Evolutionary conservation across 495 filamentous ascomycete genomes (phyloP), one percentile per base, ranked within the genome.

Genomic region (Cercophora scortea): DNA sequence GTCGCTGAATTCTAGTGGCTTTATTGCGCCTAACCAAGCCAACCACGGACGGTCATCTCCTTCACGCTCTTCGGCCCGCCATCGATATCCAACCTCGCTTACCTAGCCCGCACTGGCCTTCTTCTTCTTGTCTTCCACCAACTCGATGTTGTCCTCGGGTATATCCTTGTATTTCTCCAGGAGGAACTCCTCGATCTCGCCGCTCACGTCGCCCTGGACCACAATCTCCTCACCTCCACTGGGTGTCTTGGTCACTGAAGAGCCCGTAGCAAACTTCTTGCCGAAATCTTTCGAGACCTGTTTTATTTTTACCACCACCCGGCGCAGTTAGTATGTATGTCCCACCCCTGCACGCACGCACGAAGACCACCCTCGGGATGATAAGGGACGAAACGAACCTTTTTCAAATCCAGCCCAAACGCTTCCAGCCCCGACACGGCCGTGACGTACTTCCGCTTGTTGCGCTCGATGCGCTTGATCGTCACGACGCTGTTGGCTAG

Each of bases 371-470:
- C 25, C 25, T 25, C 25, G 5, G 25, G 25, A 25, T 25, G 25
- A 5, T 25, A 25, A 2, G 25, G 25, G 25, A 25, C 5, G 2
- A 5, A 25, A 25, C 25, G 25, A 25, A 91, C 76, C 71, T 95
- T 95, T 70, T 99, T 99, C 64, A 96, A 74, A 51, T 97, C 93
- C 49, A 96, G 63, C 0, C 90, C 90, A 57, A 95, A 91, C 0
- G 86, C 83, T 67, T 97, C 93, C 17, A 99, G 71, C 1, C 93
- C 93, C 0, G 78, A 78, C n/a, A 97, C 81, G 13, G 89, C 84
- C 3, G 91, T 99, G 38, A 97, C 90, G 61, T 83, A 90, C 71
- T 99, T 99, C 56, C 93, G 80, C 77, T 99, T 99, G 73, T 94
- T 95, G 46, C 93, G 82, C 75, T 99, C 93, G 47, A 99, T 89